These are phyloP conservation scores for Dacryopinax spathularia DNA, from an alignment of 768 basidiomycete genomes.

Conservation along the genomic window DNA sequence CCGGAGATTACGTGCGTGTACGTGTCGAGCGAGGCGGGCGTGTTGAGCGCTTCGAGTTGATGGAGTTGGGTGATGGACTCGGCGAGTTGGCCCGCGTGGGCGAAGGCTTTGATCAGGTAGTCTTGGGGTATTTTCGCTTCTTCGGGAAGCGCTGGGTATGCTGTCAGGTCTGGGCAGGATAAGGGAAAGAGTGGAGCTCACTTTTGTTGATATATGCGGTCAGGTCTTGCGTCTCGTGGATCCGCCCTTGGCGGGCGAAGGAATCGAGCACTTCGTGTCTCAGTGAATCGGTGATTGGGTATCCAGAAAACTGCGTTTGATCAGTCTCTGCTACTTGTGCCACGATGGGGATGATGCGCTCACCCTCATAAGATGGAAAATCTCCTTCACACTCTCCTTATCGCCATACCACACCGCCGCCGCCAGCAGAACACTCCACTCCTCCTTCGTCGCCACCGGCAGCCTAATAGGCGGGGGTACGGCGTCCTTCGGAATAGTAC, in stretches of 20 bases:
- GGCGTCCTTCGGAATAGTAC: background rate
- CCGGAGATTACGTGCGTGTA: constrained; percentile 51
- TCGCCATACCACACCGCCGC: background rate
- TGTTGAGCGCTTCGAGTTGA: constrained; percentile 47
- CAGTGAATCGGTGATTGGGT: background rate
- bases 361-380: background rate
- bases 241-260: background rate
- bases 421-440: background rate
- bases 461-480: background rate
- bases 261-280: background rate
- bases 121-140: background rate
- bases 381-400: background rate
- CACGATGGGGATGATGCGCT: background rate
- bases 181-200: background rate
- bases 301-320: background rate
- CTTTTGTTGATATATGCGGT: background rate
- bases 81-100: constrained; percentile 38
- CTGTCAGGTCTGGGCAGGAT: background rate
- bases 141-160: background rate
- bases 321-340: background rate
- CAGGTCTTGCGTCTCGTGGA: background rate
- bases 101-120: constrained; percentile 30
- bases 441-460: background rate
- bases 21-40: constrained; percentile 54
- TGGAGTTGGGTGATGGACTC: constrained; percentile 56